Evolutionary conservation across 108 stramenopile species (phyloP).

Genomic region (Stephanodiscus minutulus): DNA sequence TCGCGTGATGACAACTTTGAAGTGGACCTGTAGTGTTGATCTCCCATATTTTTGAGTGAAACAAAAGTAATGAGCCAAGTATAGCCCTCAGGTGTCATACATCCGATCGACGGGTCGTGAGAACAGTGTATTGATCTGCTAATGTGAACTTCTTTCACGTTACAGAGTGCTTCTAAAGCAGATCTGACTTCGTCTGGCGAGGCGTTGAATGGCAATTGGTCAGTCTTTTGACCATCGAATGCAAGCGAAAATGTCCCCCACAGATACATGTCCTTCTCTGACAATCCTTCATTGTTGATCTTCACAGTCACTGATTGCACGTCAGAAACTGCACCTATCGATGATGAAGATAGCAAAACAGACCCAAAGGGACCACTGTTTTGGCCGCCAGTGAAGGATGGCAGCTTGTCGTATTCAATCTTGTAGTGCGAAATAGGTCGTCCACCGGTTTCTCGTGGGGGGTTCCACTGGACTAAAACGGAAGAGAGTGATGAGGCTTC

Average conservation of each 20-base stretch:
- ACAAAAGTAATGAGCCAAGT: conserved; percentile 66
- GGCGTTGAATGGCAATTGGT: conserved; percentile 63
- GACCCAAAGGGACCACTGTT: conserved; percentile 45
- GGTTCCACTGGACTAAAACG: conserved; percentile 70
- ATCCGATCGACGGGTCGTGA: conserved; percentile 29
- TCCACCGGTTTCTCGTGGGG: conserved; percentile 62
- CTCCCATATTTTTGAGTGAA: conserved; percentile 33
- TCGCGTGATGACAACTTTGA: conserved; percentile 23
- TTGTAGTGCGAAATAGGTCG: conserved; percentile 55
- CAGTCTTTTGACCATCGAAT: conserved; percentile 73
- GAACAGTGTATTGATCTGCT: conserved; percentile 54
- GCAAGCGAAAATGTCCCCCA: conserved; percentile 69
- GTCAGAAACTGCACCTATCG: conserved; percentile 43
- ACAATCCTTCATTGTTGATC: conserved; percentile 29
- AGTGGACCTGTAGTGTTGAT: conserved; percentile 43
- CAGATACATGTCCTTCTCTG: conserved; percentile 30
- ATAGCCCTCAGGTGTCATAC: conserved; percentile 56
- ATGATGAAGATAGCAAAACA: conserved; percentile 45
- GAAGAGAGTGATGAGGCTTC: conserved; percentile 58
- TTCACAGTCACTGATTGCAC: conserved; percentile 69
- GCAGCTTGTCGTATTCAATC: conserved; percentile 66
- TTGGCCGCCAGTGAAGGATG: conserved; percentile 53
- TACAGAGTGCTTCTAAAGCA: conserved; percentile 74
- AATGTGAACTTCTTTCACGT: conserved; percentile 60
- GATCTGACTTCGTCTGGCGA: conserved; percentile 54